These are phyloP conservation scores for Alternaria sp. DNA, from an alignment of 2,329 filamentous ascomycete genomes.

Conservation along the genomic window DNA sequence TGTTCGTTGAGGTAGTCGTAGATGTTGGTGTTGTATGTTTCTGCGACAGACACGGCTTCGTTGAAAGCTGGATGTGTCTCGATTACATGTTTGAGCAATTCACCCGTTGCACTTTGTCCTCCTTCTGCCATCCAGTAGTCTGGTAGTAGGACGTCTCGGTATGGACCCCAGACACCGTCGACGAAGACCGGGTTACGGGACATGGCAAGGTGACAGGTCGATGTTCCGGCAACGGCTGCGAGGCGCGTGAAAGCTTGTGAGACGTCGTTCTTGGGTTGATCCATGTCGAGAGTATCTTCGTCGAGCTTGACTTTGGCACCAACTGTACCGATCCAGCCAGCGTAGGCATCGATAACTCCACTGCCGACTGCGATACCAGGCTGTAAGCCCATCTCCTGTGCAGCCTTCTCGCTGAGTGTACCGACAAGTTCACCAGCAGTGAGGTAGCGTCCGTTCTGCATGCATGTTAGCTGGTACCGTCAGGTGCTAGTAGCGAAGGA, in stretches of 20 bases:
- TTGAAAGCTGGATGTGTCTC: constrained; percentile 93
- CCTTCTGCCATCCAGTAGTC: constrained; percentile 97
- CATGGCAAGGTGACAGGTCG: constrained; percentile 97
- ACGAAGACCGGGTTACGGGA: constrained; percentile 93
- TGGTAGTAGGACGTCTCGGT: constrained; percentile 90
- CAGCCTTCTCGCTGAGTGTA: constrained; percentile 82
- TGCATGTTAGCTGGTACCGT: constrained; percentile 41
- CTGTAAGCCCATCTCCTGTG: constrained; percentile 81
- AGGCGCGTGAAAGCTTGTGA: constrained; percentile 91
- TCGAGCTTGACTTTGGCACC: constrained; percentile 88
- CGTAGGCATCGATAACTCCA: constrained; percentile 97
- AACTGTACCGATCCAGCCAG: constrained; percentile 98
- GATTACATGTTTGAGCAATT: constrained; percentile 90
- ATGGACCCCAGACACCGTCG: constrained; percentile 95
- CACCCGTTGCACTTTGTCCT: constrained; percentile 94
- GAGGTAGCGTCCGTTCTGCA: constrained; percentile 90
- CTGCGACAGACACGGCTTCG: constrained; percentile 78
- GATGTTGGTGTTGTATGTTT: constrained; percentile 85
- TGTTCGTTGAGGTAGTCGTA: constrained; percentile 95
- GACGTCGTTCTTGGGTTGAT: constrained; percentile 80
- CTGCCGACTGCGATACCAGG: constrained; percentile 91
- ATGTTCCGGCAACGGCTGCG: constrained; percentile 93
- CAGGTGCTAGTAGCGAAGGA: constrained; percentile 35
- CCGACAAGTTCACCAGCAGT: constrained; percentile 94
- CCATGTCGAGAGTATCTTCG: constrained; percentile 71